Percentiles rank a stretch among this genome's conserved stretches.
Evolutionary conservation across 768 basidiomycete genomes (phyloP).

Genomic region (Rhodotorula kratochvilovae): DNA sequence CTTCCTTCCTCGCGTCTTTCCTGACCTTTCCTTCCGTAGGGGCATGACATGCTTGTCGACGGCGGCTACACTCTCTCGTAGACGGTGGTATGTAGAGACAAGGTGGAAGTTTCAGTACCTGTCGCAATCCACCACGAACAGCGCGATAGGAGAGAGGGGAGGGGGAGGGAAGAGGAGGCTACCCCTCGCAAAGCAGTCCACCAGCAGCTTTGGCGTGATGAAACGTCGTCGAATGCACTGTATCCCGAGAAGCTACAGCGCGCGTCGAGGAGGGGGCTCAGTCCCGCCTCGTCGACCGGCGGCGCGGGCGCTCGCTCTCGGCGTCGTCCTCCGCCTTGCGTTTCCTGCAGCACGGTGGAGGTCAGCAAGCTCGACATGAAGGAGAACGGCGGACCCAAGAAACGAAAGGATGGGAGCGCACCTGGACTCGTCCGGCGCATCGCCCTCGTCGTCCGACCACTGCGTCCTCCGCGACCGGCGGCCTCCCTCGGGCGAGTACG

Average conservation of each 20-base stretch:
- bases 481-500: neutral
- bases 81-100: neutral
- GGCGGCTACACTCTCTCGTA: conserved; percentile 32
- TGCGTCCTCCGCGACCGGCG: conserved; percentile 17
- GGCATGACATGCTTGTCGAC: neutral
- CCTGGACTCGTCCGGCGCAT: conserved; percentile 1
- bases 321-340: conserved; percentile 35
- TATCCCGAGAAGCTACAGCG: no score
- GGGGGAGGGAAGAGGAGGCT: no score
- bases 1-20: no score
- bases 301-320: conserved; percentile 7
- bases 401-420: neutral
- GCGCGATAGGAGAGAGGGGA: no score
- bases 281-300: conserved; percentile 20
- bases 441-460: conserved; percentile 36
- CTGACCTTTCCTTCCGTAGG: neutral
- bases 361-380: neutral
- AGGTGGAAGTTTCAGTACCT: no score
- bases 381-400: no score
- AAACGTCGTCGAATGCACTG: no score
- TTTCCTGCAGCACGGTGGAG: conserved; percentile 11
- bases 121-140: no score
- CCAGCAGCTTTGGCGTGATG: no score
- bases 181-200: no score
- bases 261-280: no score